Evolutionary conservation across 352 stramenopile species (phyloP).

Genomic region (Globisporangium lucens): DNA sequence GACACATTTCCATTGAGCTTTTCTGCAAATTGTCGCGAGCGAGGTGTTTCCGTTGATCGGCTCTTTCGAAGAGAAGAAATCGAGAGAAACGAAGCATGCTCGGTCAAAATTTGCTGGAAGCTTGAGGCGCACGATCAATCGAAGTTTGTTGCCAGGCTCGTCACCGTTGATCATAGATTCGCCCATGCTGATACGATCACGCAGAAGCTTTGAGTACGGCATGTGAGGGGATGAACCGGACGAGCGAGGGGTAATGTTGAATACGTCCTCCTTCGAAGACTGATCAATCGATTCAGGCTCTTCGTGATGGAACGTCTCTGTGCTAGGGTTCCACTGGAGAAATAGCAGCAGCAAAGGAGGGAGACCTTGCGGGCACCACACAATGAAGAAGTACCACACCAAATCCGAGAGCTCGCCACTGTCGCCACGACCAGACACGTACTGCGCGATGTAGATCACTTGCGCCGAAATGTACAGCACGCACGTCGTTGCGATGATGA

Average conservation of each 20-base stretch:
- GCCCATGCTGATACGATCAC: slow-evolving; percentile 69
- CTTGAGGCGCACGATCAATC: slow-evolving; percentile 81
- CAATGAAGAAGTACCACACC: slow-evolving; percentile 87
- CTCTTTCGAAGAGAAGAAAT: slow-evolving; percentile 79
- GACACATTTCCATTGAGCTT: slow-evolving; percentile 78
- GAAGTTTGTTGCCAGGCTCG: slow-evolving; percentile 77
- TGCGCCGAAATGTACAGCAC: slow-evolving; percentile 85
- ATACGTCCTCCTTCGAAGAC: slow-evolving; percentile 80
- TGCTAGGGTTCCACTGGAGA: slow-evolving; percentile 84
- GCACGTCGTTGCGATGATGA: slow-evolving; percentile 84
- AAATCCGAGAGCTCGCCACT: slow-evolving; percentile 70
- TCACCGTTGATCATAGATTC: slow-evolving; percentile 79
- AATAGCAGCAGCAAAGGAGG: slow-evolving; percentile 79
- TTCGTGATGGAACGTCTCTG: slow-evolving; percentile 58
- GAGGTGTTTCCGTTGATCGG: slow-evolving; percentile 48
- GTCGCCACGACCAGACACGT: slow-evolving; percentile 54
- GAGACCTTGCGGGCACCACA: slow-evolving; percentile 77
- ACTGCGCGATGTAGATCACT: slow-evolving; percentile 87
- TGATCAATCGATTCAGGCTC: slow-evolving; percentile 57
- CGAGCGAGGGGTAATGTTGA: slow-evolving; percentile 79
- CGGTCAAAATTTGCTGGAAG: slow-evolving; percentile 72
- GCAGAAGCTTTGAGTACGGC: slow-evolving; percentile 73
- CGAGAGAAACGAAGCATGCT: slow-evolving; percentile 80
- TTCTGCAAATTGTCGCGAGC: slow-evolving; percentile 50
- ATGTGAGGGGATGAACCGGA: slow-evolving; percentile 78